phyloP scores from a whole-genome alignment of 2,329 filamentous ascomycete genomes.

The Exserohilum turcica region DNA sequence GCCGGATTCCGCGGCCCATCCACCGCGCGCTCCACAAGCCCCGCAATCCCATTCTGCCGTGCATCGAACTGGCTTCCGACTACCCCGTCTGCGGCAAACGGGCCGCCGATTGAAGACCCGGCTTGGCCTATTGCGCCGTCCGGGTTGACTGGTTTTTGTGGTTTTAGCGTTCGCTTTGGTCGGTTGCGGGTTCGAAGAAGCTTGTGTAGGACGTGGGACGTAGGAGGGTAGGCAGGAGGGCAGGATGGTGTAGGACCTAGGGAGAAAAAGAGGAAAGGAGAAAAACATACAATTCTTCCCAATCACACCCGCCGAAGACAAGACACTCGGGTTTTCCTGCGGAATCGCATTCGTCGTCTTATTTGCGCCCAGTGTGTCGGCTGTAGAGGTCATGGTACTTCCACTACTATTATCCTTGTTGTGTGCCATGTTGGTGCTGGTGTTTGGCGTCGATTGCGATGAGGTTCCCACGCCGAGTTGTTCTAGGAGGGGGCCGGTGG shows the following conservation, averaged over 20 bases:
- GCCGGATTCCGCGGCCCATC: conserved; percentile 49
- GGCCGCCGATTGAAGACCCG: conserved; percentile 56
- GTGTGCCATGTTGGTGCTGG: conserved; percentile 24
- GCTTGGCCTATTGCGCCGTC: conserved; percentile 58
- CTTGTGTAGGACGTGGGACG: no score
- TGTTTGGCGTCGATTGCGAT: conserved; percentile 15
- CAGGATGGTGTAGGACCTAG: background rate
- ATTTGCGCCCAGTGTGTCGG: conserved; percentile 38
- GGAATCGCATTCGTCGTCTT: conserved; percentile 40
- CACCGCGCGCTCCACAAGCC: conserved; percentile 57
- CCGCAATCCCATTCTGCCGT: conserved; percentile 58
- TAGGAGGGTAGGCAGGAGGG: no score
- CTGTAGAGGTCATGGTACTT: conserved; percentile 28
- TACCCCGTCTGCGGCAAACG: conserved; percentile 54
- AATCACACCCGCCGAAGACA: conserved; percentile 58
- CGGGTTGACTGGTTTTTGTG: conserved; percentile 45
- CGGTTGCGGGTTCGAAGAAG: no score
- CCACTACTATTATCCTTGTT: no score
- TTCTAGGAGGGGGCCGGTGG: conserved; percentile 28
- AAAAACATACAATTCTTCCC: conserved; percentile 55
- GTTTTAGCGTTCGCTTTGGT: no score
- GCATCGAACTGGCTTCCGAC: conserved; percentile 63
- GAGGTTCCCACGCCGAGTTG: conserved; percentile 24
- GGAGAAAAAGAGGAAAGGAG: background rate
- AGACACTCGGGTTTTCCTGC: conserved; percentile 42